Evolutionary conservation across 306 rosid species (phyloP).

Genomic region (Coriaria nepalensis): DNA sequence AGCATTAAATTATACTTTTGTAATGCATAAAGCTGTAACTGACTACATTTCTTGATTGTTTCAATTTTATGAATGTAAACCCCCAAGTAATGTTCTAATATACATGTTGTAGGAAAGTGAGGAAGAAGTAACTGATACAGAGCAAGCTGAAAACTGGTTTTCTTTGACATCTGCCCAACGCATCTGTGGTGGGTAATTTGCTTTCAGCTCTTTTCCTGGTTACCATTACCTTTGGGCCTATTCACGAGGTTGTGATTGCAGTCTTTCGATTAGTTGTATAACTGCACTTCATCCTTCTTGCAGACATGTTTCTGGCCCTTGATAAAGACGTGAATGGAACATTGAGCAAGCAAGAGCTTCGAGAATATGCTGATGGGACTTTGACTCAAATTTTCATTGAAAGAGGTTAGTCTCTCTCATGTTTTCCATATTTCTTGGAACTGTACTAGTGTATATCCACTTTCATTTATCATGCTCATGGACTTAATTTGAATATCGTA

Average conservation of each 20-base stretch:
- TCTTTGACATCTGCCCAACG: constrained; percentile 95
- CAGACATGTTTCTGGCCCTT: constrained; percentile 90
- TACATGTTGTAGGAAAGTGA: constrained; percentile 69
- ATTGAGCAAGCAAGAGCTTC: constrained; percentile 94
- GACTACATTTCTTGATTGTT: too few species aligned
- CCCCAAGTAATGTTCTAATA: constrained; percentile 3
- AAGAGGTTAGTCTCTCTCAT: constrained; percentile 44
- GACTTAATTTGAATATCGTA: too few species aligned
- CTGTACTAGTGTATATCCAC: too few species aligned
- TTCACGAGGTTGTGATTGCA: not conserved
- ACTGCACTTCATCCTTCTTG: constrained; percentile 18
- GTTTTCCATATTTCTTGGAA: not conserved
- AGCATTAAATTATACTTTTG: not conserved
- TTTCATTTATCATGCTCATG: too few species aligned
- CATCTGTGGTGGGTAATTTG: constrained; percentile 69
- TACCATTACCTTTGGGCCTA: constrained; percentile 1
- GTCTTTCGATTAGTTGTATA: not conserved
- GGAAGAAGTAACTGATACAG: constrained; percentile 96
- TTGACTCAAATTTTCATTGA: constrained; percentile 91
- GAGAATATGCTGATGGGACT: constrained; percentile 93
- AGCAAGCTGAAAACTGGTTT: constrained; percentile 99
- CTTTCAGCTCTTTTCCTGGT: constrained; percentile 1
- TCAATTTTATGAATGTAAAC: too few species aligned
- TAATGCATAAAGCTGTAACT: not conserved
- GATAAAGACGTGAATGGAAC: constrained; percentile 70